phyloP scores from a whole-genome alignment of 1,284 basidiomycete species.

The Boletellus dicymbophilus region DNA sequence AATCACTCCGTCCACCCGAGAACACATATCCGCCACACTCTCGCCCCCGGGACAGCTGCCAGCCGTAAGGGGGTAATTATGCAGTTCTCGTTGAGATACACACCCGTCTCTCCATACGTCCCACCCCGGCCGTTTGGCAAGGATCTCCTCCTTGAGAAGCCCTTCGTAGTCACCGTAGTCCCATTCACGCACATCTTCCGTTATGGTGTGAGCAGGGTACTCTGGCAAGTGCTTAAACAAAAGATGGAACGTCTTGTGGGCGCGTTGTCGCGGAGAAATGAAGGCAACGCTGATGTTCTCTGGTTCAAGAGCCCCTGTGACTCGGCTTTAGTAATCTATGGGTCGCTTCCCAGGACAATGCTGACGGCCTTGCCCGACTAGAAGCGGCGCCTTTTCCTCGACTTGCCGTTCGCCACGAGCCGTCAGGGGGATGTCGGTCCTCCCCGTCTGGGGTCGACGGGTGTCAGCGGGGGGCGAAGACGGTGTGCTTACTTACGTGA shows the following conservation, averaged over 20 bases:
- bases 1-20: conserved; percentile 78
- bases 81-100: conserved; percentile 17
- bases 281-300: conserved; percentile 75
- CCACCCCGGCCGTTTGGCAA: conserved; percentile 69
- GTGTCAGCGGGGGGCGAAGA: neutral
- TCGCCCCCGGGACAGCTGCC: conserved; percentile 85
- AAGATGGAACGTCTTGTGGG: conserved; percentile 84
- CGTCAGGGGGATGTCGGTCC: conserved; percentile 87
- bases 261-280: conserved; percentile 84
- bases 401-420: conserved; percentile 78
- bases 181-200: conserved; percentile 80
- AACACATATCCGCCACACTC: conserved; percentile 75
- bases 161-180: conserved; percentile 94
- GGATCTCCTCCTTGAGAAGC: conserved; percentile 73
- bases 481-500: conserved; percentile 53
- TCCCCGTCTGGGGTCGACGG: conserved; percentile 67
- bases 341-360: conserved; percentile 14
- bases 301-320: conserved; percentile 77
- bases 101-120: conserved; percentile 83
- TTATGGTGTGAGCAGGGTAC: conserved; percentile 55
- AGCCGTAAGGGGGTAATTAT: neutral
- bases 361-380: conserved; percentile 81
- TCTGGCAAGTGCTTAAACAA: conserved; percentile 62
- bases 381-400: conserved; percentile 56
- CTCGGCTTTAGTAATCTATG: conserved; percentile 4